Evolutionary conservation across 805 yeast species (phyloP).

Genomic region (Metschnikowia similis): DNA sequence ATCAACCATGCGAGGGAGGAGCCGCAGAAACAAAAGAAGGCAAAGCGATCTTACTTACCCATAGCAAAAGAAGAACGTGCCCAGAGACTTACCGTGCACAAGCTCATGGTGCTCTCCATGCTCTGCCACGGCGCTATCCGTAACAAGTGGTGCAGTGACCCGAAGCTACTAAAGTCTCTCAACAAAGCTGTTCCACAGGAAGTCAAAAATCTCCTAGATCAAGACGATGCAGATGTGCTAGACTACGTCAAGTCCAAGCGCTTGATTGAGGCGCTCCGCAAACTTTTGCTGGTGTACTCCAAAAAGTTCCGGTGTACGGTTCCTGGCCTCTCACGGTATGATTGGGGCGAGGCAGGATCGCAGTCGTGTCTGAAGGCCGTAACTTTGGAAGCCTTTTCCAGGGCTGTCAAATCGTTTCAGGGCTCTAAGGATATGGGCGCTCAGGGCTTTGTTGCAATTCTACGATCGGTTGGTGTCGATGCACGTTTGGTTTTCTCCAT

Average conservation of each 20-base stretch:
- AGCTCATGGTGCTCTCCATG: conserved; percentile 53
- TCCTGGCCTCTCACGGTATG: conserved; percentile 33
- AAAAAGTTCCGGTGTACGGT: conserved; percentile 46
- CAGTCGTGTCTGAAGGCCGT: conserved; percentile 20
- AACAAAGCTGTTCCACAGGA: conserved; percentile 45
- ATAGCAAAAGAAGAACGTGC: conserved; percentile 54
- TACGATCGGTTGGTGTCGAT: conserved; percentile 66
- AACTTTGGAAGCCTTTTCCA: conserved; percentile 40
- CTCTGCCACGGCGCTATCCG: conserved; percentile 63
- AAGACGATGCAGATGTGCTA: conserved; percentile 11
- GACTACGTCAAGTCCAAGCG: conserved; percentile 52
- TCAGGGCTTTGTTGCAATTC: conserved; percentile 78
- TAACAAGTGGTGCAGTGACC: conserved; percentile 69
- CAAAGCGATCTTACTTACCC: conserved; percentile 27
- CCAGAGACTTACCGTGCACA: conserved; percentile 53
- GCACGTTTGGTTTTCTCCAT: conserved; percentile 76
- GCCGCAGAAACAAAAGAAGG: conserved; percentile 14
- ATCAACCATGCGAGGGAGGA: conserved; percentile 4
- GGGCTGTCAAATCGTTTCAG: conserved; percentile 38
- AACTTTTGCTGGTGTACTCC: conserved; percentile 60
- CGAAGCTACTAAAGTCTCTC: conserved; percentile 36
- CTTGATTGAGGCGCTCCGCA: conserved; percentile 72
- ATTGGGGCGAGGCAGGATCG: conserved; percentile 29
- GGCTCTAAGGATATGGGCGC: conserved; percentile 82
- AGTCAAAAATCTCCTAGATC: conserved; percentile 42